phyloP scores from a whole-genome alignment of 2,329 filamentous ascomycete genomes.

The Pseudopithomyces chartarum region DNA sequence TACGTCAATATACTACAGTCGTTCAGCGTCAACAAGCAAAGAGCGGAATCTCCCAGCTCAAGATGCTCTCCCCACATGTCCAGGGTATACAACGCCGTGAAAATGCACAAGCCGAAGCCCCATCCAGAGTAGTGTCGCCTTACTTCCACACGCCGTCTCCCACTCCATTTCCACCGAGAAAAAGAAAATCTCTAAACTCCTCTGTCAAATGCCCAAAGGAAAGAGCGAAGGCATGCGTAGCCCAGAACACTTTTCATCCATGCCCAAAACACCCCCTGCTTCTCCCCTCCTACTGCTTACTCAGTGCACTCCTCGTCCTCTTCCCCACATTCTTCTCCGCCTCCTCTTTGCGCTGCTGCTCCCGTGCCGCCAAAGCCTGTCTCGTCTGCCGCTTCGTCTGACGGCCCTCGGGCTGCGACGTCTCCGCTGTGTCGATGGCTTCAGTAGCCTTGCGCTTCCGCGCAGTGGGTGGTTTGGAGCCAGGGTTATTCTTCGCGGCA shows the following conservation, averaged over 20 bases:
- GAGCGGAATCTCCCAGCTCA: not conserved
- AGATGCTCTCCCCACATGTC: not conserved
- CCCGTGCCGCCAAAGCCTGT: not conserved
- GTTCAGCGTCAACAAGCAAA: not conserved
- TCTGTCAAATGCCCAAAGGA: not conserved
- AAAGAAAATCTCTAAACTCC: no score
- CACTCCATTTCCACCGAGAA: not conserved
- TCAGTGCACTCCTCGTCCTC: constrained; percentile 14
- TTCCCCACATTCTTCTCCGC: constrained; percentile 16
- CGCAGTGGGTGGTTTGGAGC: constrained; percentile 1
- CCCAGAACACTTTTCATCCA: not conserved
- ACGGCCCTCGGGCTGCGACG: no score
- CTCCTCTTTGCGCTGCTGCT: constrained; percentile 7
- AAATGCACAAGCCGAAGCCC: constrained; percentile 2
- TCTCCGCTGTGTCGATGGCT: not conserved
- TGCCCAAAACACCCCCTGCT: not conserved
- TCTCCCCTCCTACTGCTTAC: constrained; percentile 1
- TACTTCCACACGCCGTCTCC: not conserved
- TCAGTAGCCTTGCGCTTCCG: not conserved
- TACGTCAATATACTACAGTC: not conserved
- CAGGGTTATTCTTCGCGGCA: constrained; percentile 6
- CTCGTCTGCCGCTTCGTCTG: constrained; percentile 10
- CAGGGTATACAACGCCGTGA: constrained; percentile 6
- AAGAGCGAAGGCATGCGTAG: not conserved
- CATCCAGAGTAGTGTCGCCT: not conserved